A percentile compares a stretch with the other conserved stretches of the same genome.
Evolutionary conservation across 768 basidiomycete species (phyloP).

Genomic region (Lactarius akahatsu): DNA sequence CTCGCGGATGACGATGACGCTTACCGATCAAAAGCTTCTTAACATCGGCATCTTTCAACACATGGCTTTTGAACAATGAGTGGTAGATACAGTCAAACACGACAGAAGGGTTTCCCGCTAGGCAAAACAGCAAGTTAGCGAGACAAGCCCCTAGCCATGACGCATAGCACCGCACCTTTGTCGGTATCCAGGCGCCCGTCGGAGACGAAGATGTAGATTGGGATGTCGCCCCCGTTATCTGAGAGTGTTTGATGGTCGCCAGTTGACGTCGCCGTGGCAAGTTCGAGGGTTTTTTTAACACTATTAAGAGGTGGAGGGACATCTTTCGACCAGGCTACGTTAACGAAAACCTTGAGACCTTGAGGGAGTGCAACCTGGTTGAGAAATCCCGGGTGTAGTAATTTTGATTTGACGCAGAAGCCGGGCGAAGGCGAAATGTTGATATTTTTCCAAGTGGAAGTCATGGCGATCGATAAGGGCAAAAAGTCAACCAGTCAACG

Average conservation of each 20-base stretch:
- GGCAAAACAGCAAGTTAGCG: constrained; percentile 11
- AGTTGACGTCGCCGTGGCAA: constrained; percentile 43
- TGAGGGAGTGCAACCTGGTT: constrained; percentile 40
- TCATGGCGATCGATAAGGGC: constrained; percentile 7
- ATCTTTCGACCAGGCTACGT: constrained; percentile 66
- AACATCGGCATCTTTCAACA: constrained; percentile 60
- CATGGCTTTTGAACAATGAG: constrained; percentile 54
- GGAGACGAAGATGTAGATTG: constrained; percentile 71
- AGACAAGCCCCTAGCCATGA: not conserved
- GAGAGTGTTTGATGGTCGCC: constrained; percentile 38
- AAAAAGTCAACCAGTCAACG: too few relatives aligned
- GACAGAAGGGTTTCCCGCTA: constrained; percentile 66
- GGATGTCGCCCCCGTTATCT: constrained; percentile 46
- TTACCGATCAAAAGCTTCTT: constrained; percentile 68
- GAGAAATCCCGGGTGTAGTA: constrained; percentile 43
- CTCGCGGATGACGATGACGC: constrained; percentile 28
- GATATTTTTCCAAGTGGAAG: constrained; percentile 12
- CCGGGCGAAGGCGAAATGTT: constrained; percentile 51
- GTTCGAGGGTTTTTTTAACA: constrained; percentile 55
- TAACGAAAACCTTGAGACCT: constrained; percentile 68
- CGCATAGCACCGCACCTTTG: constrained; percentile 51
- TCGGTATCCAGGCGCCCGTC: constrained; percentile 61
- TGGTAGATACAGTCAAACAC: constrained; percentile 77
- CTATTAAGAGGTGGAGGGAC: constrained; percentile 69
- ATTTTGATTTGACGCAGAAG: constrained; percentile 67